These are phyloP conservation scores for Xylariaceae sp. DNA, from an alignment of 2,329 filamentous ascomycete genomes.

Conservation along the genomic window DNA sequence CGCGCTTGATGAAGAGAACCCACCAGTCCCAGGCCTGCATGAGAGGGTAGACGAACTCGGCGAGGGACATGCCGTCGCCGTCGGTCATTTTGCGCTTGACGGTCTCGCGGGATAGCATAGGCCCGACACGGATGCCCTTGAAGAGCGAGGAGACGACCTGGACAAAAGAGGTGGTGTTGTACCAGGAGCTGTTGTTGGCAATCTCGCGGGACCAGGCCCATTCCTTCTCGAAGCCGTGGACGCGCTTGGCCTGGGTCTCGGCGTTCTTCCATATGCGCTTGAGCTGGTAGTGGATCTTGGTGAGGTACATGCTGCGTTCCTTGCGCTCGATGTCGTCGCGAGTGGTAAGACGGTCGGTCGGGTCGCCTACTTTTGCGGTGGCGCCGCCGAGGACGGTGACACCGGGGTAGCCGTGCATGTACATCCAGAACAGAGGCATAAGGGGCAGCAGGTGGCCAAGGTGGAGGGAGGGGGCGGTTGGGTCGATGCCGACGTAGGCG, in stretches of 20 bases:
- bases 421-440: slow-evolving; percentile 84
- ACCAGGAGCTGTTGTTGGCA: slow-evolving; percentile 82
- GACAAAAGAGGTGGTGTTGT: slow-evolving; percentile 66
- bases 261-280: slow-evolving; percentile 74
- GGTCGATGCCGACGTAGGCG: slow-evolving; percentile 79
- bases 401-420: slow-evolving; percentile 68
- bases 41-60: slow-evolving; percentile 89
- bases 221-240: slow-evolving; percentile 59
- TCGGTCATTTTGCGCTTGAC: slow-evolving; percentile 81
- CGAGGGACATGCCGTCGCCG: slow-evolving; percentile 89
- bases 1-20: slow-evolving; percentile 67
- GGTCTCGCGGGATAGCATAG: slow-evolving; percentile 85
- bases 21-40: slow-evolving; percentile 98
- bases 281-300: slow-evolving; percentile 67
- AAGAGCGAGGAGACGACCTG: slow-evolving; percentile 77
- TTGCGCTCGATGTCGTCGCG: slow-evolving; percentile 53
- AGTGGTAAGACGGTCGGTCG: slow-evolving; percentile 64
- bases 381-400: slow-evolving; percentile 70
- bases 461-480: slow-evolving; percentile 76
- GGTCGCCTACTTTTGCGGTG: slow-evolving; percentile 77
- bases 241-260: slow-evolving; percentile 58
- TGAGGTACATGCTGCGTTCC: slow-evolving; percentile 61
- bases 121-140: slow-evolving; percentile 70
- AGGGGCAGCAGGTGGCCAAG: slow-evolving; percentile 77
- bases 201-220: slow-evolving; percentile 67